Base-by-base conservation (phyloP, 2,329 filamentous ascomycete genomes). In the Mollisiaceae sp. region DNA sequence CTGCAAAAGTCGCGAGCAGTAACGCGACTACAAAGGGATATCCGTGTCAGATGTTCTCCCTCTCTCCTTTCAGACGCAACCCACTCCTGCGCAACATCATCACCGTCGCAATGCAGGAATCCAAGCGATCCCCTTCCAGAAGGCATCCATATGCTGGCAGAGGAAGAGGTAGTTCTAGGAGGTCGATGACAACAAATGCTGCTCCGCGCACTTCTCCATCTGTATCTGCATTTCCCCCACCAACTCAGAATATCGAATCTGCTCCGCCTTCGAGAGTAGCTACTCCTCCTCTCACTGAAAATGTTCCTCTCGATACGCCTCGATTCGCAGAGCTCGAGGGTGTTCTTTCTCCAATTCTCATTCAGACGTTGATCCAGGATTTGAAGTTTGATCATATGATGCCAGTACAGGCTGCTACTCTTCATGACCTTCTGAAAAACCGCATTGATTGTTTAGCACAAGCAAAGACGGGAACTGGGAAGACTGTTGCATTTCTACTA, bases 391-490 rank as follows among this genome's bases (percentile, higher is more conserved):
- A 90, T 59, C 87, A 82, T 47, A 98, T 99, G 95, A 98, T 94
- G 24, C 91, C 95, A 24, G 94, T 99, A 15, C 95, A 99, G 78
- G 84, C 87, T 57, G 85, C 89, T 76, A 97, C 94, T 14, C 93
- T 99, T 75, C 87, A 87, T 66, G 85, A 92, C 63, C 92, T 91
- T 4, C 81, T 98, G 50, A 87, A 88, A 35, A 70, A 76, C 70
- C 94, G 95, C 24, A 86, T 54, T 8, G 72, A 67, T 74, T 92
- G 91, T 72, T 85, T 98, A 71, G 95, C 94, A 56, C 95, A 98
- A 81, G 95, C 95, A 66, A 97, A 92, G 80, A 99, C 95, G 9
- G 95, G 95, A 76, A 98, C 95, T 4, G 95, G 95, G 76, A 99
- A 99, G 81, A 99, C 95, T 0, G 81, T 98, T 64, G 95, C 92